Conservation (phyloP, 352 stramenopile genomes). For the Phytophthora pini region DNA sequence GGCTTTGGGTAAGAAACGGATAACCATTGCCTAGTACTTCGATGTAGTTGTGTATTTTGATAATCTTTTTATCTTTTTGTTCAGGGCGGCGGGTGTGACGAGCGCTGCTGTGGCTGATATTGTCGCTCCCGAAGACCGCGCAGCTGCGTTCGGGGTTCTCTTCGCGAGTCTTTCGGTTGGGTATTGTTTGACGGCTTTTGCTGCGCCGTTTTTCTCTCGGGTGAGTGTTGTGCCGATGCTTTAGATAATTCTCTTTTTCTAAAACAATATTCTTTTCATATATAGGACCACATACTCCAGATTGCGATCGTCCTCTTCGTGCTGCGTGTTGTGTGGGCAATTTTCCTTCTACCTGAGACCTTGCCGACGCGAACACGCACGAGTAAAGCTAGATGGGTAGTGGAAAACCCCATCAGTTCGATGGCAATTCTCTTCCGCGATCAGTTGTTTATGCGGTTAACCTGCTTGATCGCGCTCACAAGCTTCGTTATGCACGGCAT, state of each 20-base stretch:
- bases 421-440: slow-evolving; percentile 77
- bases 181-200: slow-evolving; percentile 60
- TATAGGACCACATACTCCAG: slow-evolving; percentile 56
- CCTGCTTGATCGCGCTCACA: slow-evolving; percentile 69
- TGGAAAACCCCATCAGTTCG: slow-evolving; percentile 64
- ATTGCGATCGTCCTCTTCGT: slow-evolving; percentile 57
- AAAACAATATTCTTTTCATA: not conserved
- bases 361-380: slow-evolving; percentile 44
- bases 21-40: no score
- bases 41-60: not conserved
- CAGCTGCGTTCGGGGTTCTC: slow-evolving; percentile 62
- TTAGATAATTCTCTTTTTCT: not conserved
- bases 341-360: slow-evolving; percentile 69
- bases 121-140: slow-evolving; percentile 57
- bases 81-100: slow-evolving; percentile 59
- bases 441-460: slow-evolving; percentile 69
- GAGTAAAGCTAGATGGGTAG: slow-evolving; percentile 35
- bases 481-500: slow-evolving; percentile 66
- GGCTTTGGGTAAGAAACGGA: slow-evolving; percentile 54
- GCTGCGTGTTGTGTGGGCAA: slow-evolving; percentile 56
- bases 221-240: slow-evolving; percentile 30
- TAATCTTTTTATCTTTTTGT: not conserved
- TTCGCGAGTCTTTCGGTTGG: slow-evolving; percentile 62
- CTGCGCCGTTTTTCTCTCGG: slow-evolving; percentile 57
- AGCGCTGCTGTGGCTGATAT: slow-evolving; percentile 70